Evolutionary conservation across 176 grass and related monocot species (phyloP), one percentile per base, ranked within the genome.

Genomic region (Cenchrus purpureus): DNA sequence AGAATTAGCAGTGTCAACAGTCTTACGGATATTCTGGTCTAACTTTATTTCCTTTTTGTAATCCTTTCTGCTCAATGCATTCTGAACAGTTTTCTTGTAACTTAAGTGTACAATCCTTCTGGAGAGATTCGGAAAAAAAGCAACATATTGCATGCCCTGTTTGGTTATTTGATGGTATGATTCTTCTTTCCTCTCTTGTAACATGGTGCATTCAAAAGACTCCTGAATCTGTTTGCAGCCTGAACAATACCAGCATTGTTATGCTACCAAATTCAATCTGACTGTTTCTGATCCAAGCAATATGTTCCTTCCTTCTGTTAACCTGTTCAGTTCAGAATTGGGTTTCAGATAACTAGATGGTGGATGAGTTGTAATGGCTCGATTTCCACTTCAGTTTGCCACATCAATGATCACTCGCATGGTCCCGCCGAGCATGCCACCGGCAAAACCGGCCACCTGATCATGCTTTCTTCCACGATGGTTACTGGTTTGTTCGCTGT

Each of bases 391-490:
- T 15, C 61, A 14, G 5, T 81, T 25, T 25, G 25, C 25, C 25
- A 25, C 62, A 32, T 15, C 61, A 14, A 5, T 81, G 68, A 45
- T 7, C 5, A 60, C 0, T 19, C 63, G 20, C 34, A 3, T 25
- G 64, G 29, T 16, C 64, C 72, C 44, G 62, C 67, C 79, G 62
- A 50, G 44, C 72, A 53, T 61, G 52, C 53, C 42, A 42, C 63
- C 44, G 63, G 71, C 79, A 59, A 82, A 87, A 62, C 53, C 44
- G 19, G 37, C 34, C 79, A 76, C 71, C 71, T 76, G 71, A 61
- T 22, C 61, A 37, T 87, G 85, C 53, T 43, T 60, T 76, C 71
- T 76, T 50, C 55, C 25, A 68, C 37, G 74, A 82, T 13, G 46
- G 85, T 49, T 74, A 56, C 83, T 4, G 53, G 45, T 32, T 37